Base-by-base conservation (phyloP, 2,329 filamentous ascomycete genomes). In the Ophiocordyceps camponoti-rufipedis region DNA sequence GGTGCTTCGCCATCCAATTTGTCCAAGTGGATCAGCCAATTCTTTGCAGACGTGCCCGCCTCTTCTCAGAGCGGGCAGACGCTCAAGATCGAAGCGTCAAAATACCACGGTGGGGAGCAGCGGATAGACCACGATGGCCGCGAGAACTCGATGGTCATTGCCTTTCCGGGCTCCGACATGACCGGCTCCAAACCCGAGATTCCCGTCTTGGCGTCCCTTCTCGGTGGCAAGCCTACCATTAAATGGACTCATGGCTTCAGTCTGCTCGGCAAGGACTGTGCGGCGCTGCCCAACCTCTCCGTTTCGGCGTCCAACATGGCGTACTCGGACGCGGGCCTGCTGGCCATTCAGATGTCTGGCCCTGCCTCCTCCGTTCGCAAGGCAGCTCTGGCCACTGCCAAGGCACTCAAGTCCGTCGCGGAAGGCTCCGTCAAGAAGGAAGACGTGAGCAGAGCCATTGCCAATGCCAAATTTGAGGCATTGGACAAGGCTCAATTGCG, bases 201-300 rank as follows among this genome's bases (percentile, higher is more conserved):
- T 51, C 76, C 82, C 51, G 87, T 98, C 51, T 80, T 98, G 47
- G 78, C 84, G 47, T 79, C 87, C 51, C 80, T 98, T 18, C 82
- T 98, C 45, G 91, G 91, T 59, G 91, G 89, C 50, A 70, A 93
- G 65, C 83, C 87, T 46, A 82, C 71, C 65, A 87, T 96, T 72
- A 98, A 96, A 73, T 98, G 89, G 89, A 81, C 85, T 45, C 69
- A 85, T 51, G 91, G 91, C 56, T 96, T 94, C 74, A 89, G 85
- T 48, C 74, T 95, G 50, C 77, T 98, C 49, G 75, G 83, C 59
- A 88, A 94, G 72, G 82, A 81, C 49, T 74, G 79, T 47, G 71
- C 80, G 50, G 71, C 74, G 42, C 70, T 77, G 56, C 71, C 80
- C 35, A 77, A 78, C 52, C 76, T 83, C 51, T 73, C 71, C 44